Base-by-base conservation (phyloP, 352 stramenopile species). In the Phytophthora cryptogea region DNA sequence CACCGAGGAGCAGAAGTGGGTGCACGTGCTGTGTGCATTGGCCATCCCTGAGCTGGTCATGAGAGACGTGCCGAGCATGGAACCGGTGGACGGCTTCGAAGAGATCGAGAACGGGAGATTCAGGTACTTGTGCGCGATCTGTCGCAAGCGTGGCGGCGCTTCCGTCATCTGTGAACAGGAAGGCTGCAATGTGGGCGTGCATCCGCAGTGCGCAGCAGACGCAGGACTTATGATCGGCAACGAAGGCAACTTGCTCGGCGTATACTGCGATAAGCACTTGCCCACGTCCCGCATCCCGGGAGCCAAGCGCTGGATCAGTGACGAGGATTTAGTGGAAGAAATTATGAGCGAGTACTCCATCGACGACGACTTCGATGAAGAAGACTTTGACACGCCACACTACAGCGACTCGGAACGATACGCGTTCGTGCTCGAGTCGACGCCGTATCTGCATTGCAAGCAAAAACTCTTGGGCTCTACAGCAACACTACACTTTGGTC, bases 261-360 rank as follows among this genome's bases (percentile, higher is more conserved):
- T 92, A 9, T 95, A 87, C 55, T 95, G 86, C 31, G 86, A 95
- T 50, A 93, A 93, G 54, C 86, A 95, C 58, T 54, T 95, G 55
- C 86, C 86, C 11, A 59, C 60, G 8, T 72, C 74, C 27, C 83
- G 86, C 26, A 76, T 95, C 39, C 50, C 81, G 0, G 82, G 82
- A 13, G 86, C 86, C 13, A 95, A 92, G 75, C 83, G 86, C 23
- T 90, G 80, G 72, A 92, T 92, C 45, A 90, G 82, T 31, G 86
- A 95, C 40, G 83, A 92, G 53, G 83, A 95, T 53, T 48, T 95
- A 1, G 82, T 92, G 17, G 78, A 92, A 31, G 83, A 95, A 39
- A 91, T 92, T 58, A 88, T 95, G 73, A 89, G 81, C 66, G 77
- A 90, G 49, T 80, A 88, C 43, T 83, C 61, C 41, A 59, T 74